Evolutionary conservation across 441 rosid genomes (phyloP).

Genomic region (Euphorbia celastroides): DNA sequence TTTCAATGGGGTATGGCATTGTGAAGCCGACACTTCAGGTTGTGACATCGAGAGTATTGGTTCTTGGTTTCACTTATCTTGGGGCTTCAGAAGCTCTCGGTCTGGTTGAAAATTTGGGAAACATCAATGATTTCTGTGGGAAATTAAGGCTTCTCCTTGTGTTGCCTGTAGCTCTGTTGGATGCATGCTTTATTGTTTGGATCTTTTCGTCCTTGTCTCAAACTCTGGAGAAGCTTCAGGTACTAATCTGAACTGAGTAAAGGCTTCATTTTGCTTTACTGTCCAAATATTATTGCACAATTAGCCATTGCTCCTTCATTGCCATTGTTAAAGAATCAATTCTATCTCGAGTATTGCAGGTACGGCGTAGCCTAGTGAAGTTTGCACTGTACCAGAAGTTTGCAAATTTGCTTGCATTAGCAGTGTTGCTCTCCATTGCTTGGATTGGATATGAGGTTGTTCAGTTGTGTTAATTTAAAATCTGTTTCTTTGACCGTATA

Average conservation of each 20-base stretch:
- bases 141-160: slow-evolving; percentile 59
- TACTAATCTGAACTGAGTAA: slow-evolving; percentile 21
- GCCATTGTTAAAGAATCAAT: too few relatives aligned
- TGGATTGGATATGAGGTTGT: slow-evolving; percentile 55
- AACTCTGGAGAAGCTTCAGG: slow-evolving; percentile 96
- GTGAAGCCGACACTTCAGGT: slow-evolving; percentile 92
- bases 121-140: slow-evolving; percentile 77
- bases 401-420: slow-evolving; percentile 28
- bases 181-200: slow-evolving; percentile 80
- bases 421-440: slow-evolving; percentile 43
- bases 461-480: background rate
- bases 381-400: background rate
- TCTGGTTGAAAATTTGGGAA: slow-evolving; percentile 74
- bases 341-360: background rate
- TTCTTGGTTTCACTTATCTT: slow-evolving; percentile 70
- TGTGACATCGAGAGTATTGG: slow-evolving; percentile 62
- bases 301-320: too few relatives aligned
- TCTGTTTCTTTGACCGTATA: background rate
- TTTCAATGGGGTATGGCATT: slow-evolving; percentile 90
- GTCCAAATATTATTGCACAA: too few relatives aligned
- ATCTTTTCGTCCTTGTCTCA: slow-evolving; percentile 84
- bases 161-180: slow-evolving; percentile 71
- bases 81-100: slow-evolving; percentile 74
- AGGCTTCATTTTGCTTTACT: too few relatives aligned
- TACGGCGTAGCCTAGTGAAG: background rate